Conservation (phyloP, 2,329 filamentous ascomycete genomes). For the Colletotrichum australisinense region DNA sequence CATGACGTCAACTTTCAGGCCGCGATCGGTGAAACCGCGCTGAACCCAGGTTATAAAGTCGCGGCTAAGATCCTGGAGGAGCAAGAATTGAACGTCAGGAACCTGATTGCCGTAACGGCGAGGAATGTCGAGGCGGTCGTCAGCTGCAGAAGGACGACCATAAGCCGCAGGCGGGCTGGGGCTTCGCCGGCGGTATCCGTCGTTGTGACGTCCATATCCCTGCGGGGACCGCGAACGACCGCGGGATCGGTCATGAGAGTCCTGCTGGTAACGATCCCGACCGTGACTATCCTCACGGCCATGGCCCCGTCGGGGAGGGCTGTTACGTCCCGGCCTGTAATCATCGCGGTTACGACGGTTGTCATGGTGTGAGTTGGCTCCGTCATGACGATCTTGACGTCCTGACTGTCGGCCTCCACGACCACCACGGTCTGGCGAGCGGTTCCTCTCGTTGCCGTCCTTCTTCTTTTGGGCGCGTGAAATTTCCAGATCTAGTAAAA, state of each 20-base stretch:
- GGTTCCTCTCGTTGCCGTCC: slow-evolving; percentile 64
- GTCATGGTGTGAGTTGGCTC: slow-evolving; percentile 53
- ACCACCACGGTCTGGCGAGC: slow-evolving; percentile 70
- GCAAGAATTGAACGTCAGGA: slow-evolving; percentile 89
- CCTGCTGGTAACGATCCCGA: slow-evolving; percentile 56
- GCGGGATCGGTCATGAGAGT: slow-evolving; percentile 55
- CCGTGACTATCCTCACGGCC: slow-evolving; percentile 71
- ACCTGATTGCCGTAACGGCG: slow-evolving; percentile 79
- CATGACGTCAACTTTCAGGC: slow-evolving; percentile 82
- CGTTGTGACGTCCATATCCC: slow-evolving; percentile 54
- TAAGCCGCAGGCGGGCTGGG: slow-evolving; percentile 68
- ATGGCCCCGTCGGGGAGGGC: slow-evolving; percentile 70
- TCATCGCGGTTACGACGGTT: slow-evolving; percentile 67
- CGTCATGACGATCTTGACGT: slow-evolving; percentile 61
- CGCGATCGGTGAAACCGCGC: slow-evolving; percentile 76
- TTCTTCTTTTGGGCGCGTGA: slow-evolving; percentile 89
- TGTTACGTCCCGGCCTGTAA: slow-evolving; percentile 71
- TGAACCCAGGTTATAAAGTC: slow-evolving; percentile 89
- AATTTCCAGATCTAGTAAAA: slow-evolving; percentile 80
- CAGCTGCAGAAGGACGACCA: slow-evolving; percentile 59
- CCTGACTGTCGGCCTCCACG: slow-evolving; percentile 53
- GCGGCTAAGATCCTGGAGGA: slow-evolving; percentile 80
- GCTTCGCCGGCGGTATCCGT: slow-evolving; percentile 74
- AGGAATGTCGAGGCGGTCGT: slow-evolving; percentile 77
- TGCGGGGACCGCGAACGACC: slow-evolving; percentile 79